Percentiles rank a stretch among this genome's conserved stretches.
These are phyloP conservation scores for Rhinocladiella similis DNA, from an alignment of 2,329 filamentous ascomycete genomes.

Conservation along the genomic window DNA sequence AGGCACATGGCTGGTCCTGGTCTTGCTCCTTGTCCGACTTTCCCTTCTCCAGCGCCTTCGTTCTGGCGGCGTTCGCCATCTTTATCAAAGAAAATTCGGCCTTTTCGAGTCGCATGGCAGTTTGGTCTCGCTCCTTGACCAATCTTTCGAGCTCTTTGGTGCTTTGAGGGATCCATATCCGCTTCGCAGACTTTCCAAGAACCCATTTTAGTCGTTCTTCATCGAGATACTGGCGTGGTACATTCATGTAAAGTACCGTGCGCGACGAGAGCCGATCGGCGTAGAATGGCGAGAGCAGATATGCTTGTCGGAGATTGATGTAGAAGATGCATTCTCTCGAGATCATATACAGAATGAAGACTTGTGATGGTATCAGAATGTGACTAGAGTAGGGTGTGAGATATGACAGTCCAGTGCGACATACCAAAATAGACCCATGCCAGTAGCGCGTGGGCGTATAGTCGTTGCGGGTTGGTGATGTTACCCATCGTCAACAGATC, in stretches of 20 bases:
- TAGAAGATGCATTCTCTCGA: constrained; percentile 87
- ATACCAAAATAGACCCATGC: constrained; percentile 75
- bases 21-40: constrained; percentile 53
- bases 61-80: constrained; percentile 68
- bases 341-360: constrained; percentile 81
- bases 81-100: constrained; percentile 84
- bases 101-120: constrained; percentile 74
- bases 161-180: constrained; percentile 80
- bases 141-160: constrained; percentile 73
- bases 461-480: constrained; percentile 60
- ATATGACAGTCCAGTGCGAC: constrained; percentile 38
- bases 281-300: constrained; percentile 81
- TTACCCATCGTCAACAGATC: constrained; percentile 80
- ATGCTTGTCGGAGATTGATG: constrained; percentile 87
- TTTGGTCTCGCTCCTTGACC: constrained; percentile 75
- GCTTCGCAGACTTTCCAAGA: constrained; percentile 77
- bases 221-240: constrained; percentile 75
- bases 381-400: not conserved
- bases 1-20: constrained; percentile 62
- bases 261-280: constrained; percentile 81
- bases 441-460: constrained; percentile 77
- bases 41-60: constrained; percentile 53
- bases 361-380: constrained; percentile 1
- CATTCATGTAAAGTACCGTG: constrained; percentile 83
- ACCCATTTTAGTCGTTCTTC: constrained; percentile 72